Conservation (phyloP, 2,329 filamentous ascomycete species). For the Aureobasidium sp. region DNA sequence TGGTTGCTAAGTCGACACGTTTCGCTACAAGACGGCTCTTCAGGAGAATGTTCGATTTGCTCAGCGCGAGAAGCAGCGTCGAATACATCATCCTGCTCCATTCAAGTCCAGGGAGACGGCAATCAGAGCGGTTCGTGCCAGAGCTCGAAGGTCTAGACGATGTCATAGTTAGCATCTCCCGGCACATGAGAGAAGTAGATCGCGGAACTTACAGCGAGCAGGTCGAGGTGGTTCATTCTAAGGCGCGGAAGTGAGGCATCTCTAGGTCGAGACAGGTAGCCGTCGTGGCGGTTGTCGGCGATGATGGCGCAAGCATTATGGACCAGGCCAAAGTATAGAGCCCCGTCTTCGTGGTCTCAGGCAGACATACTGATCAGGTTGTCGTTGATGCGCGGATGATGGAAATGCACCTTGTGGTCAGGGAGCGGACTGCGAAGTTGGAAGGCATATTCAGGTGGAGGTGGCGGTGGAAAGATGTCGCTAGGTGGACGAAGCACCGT, state of each 20-base stretch:
- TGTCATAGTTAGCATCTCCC: background rate
- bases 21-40: background rate
- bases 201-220: background rate
- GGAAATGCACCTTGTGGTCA: background rate
- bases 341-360: background rate
- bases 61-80: background rate
- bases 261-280: background rate
- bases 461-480: slow-evolving; percentile 2
- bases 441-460: background rate
- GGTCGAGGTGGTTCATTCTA: background rate
- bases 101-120: background rate
- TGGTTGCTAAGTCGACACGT: background rate
- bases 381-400: background rate
- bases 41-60: background rate
- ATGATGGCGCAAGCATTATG: slow-evolving; percentile 7
- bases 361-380: background rate
- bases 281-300: slow-evolving; percentile 1
- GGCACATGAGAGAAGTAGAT: slow-evolving; percentile 1
- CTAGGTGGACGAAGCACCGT: background rate
- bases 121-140: background rate
- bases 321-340: slow-evolving; percentile 4
- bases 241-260: background rate
- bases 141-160: background rate
- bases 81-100: slow-evolving; percentile 4
- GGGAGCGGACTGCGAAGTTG: background rate